A percentile compares a stretch with the other conserved stretches of the same genome.
phyloP scores from a whole-genome alignment of 2,329 filamentous ascomycete species.

The Alternaria hordeiaustralica region DNA sequence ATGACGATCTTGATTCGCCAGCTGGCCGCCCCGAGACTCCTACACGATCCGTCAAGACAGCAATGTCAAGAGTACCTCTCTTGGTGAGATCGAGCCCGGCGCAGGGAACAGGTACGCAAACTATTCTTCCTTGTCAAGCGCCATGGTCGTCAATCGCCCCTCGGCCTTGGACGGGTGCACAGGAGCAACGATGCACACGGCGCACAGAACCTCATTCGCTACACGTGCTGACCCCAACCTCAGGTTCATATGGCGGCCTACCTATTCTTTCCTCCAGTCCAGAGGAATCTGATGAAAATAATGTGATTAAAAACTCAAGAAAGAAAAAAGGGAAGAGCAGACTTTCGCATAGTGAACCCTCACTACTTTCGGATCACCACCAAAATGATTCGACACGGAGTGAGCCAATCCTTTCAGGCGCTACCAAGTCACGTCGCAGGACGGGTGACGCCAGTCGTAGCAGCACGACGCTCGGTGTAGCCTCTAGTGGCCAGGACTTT shows the following conservation, averaged over 20 bases:
- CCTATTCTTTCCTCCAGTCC: slow-evolving; percentile 54
- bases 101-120: slow-evolving; percentile 57
- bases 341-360: slow-evolving; percentile 36
- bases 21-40: slow-evolving; percentile 19
- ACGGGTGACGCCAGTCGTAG: slow-evolving; percentile 30
- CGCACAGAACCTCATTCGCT: not conserved
- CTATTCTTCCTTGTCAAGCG: slow-evolving; percentile 8
- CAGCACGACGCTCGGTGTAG: slow-evolving; percentile 33
- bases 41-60: slow-evolving; percentile 23
- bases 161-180: slow-evolving; percentile 9
- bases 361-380: slow-evolving; percentile 18
- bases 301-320: slow-evolving; percentile 32
- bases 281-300: slow-evolving; percentile 44
- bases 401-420: slow-evolving; percentile 24
- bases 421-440: slow-evolving; percentile 35
- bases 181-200: slow-evolving; percentile 10
- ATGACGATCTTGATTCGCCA: slow-evolving; percentile 36
- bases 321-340: slow-evolving; percentile 45
- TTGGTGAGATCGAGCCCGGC: slow-evolving; percentile 66
- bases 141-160: slow-evolving; percentile 1
- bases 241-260: slow-evolving; percentile 66
- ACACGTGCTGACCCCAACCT: slow-evolving; percentile 10
- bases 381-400: slow-evolving; percentile 26
- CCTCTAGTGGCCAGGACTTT: slow-evolving; percentile 36
- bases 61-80: slow-evolving; percentile 62